Percentiles rank a stretch among this genome's conserved stretches.
Conservation (phyloP, 805 yeast genomes). For the Metschnikowia rubicola region DNA sequence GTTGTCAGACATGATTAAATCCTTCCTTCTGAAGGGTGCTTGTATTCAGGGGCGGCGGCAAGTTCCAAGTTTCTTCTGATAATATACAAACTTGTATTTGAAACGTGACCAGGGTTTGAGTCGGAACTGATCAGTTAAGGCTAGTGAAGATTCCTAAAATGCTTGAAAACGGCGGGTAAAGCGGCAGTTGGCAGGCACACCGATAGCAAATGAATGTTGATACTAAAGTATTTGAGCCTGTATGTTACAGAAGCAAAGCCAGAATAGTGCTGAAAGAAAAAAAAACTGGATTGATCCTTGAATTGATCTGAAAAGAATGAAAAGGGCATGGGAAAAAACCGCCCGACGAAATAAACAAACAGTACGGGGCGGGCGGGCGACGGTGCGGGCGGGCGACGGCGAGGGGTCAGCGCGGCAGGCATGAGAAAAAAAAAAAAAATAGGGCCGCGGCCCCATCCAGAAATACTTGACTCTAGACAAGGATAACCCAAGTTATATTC, state of each 20-base stretch:
- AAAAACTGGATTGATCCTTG: too few species aligned
- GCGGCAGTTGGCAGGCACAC: too few species aligned
- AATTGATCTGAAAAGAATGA: too few species aligned
- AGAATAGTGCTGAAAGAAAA: too few species aligned
- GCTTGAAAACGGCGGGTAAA: too few species aligned
- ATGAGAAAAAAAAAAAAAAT: not conserved
- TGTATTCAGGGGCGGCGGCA: not conserved
- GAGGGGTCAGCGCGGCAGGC: not conserved
- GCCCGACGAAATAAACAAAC: slow-evolving; percentile 3
- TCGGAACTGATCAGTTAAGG: too few species aligned
- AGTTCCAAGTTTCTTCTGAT: not conserved
- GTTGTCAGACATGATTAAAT: not conserved
- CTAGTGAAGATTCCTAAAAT: too few species aligned
- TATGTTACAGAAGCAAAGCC: too few species aligned
- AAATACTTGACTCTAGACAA: not conserved
- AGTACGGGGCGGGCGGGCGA: not conserved
- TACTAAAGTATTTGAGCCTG: too few species aligned
- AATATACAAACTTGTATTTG: not conserved
- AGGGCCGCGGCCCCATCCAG: not conserved
- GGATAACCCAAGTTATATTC: too few species aligned
- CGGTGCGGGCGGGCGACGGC: not conserved
- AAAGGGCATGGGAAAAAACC: too few species aligned
- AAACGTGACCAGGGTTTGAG: not conserved
- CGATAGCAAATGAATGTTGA: too few species aligned
- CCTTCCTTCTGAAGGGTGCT: not conserved